phyloP scores from a whole-genome alignment of 371 early-diverging fungal species.

The Sporodiniella umbellata region DNA sequence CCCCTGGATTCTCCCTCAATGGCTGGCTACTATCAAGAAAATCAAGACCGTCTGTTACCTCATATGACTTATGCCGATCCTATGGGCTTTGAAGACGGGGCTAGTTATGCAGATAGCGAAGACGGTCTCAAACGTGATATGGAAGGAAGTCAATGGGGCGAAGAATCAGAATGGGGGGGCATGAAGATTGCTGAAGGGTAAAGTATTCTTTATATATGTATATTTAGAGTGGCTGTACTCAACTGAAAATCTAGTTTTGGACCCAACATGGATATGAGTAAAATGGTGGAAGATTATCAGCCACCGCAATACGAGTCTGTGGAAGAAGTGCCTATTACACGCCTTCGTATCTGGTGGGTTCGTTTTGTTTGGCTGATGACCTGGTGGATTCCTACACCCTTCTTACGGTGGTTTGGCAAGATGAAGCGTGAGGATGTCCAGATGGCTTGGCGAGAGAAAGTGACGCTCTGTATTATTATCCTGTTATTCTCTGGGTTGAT shows the following conservation, averaged over 20 bases:
- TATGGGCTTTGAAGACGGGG: conserved; percentile 2
- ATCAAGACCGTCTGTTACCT: no score
- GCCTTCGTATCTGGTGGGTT: conserved; percentile 73
- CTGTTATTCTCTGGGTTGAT: conserved; percentile 66
- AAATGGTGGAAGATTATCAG: conserved; percentile 35
- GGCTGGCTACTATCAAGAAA: conserved; percentile 27
- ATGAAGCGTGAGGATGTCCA: conserved; percentile 80
- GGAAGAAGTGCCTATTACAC: conserved; percentile 44
- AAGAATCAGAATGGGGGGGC: conserved; percentile 40
- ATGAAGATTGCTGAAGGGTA: conserved; percentile 33
- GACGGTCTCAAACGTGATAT: conserved; percentile 22
- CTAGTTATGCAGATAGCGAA: conserved; percentile 26
- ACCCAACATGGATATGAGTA: conserved; percentile 40
- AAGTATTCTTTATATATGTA: background rate
- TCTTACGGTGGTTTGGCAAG: conserved; percentile 53
- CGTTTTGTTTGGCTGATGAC: conserved; percentile 77
- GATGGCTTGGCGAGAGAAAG: conserved; percentile 95
- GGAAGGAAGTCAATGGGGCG: conserved; percentile 36
- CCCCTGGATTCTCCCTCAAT: conserved; percentile 4
- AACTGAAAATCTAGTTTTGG: conserved; percentile 33
- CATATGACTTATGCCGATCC: conserved; percentile 10
- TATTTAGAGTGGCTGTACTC: no score
- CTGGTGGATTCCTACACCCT: conserved; percentile 77
- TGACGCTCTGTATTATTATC: conserved; percentile 84
- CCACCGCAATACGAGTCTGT: conserved; percentile 42